Evolutionary conservation across 495 filamentous ascomycete species (phyloP), one percentile per base, ranked within the genome.

Genomic region (Opeltia flavorubescens): DNA sequence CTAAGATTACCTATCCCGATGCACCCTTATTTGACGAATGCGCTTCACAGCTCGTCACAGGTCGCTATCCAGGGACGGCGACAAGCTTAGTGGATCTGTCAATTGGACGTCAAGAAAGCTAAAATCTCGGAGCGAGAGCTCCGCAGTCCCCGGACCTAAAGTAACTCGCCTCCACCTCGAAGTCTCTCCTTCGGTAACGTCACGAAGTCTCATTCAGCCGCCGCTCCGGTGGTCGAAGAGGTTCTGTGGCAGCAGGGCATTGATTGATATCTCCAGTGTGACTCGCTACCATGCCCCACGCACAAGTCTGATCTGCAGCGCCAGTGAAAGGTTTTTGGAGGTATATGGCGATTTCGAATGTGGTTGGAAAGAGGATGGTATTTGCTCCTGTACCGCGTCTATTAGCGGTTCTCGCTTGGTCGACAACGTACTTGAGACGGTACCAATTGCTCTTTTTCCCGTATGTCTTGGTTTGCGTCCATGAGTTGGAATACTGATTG

Each of bases 321-420:
- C 35, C 46, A 18, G 12, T 44, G 36, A 40, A 48, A 2, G 46
- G 33, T 5, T 24, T 15, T 12, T 48, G 35, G 35, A 30, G 46
- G 17, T 48, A 48, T n/a, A 42, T 26, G 24, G 33, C 34, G 15
- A 48, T 21, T 1, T 29, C 27, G 12, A 48, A 43, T 23, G 34
- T 21, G 9, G 23, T 26, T 2, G 35, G 46, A 5, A 41, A 42
- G 5, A n/a, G n/a, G n/a, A n/a, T n/a, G n/a, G n/a, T n/a, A n/a
- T n/a, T n/a, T n/a, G n/a, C n/a, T 29, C 30, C 0, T 23, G 12
- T 47, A 24, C 3, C 24, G 29, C 21, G 18, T 35, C 31, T 27
- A 24, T 47, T 36, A 13, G n/a, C n/a, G n/a, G n/a, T n/a, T n/a
- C n/a, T n/a, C n/a, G 5, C 21, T 38, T 36, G 3, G 9, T 36